Conservation (phyloP, 2,329 filamentous ascomycete genomes). For the Alternaria angustiovoidea region DNA sequence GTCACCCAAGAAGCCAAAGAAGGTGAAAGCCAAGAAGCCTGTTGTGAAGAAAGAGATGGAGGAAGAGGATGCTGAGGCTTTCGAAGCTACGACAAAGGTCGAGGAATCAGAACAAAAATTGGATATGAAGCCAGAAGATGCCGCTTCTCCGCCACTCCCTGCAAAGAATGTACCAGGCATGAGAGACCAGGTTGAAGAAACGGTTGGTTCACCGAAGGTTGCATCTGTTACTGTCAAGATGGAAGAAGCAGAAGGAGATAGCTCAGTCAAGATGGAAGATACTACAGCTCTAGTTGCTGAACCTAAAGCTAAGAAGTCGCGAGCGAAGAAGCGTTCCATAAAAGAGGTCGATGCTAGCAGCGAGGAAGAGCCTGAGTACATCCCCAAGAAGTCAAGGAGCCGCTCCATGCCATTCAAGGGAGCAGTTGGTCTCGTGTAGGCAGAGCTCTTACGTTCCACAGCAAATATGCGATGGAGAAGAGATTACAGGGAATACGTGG, state of each 20-base stretch:
- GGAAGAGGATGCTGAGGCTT: not conserved
- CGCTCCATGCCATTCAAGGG: slow-evolving; percentile 7
- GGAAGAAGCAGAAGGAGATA: not conserved
- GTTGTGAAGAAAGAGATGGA: slow-evolving; percentile 18
- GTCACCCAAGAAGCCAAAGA: slow-evolving; percentile 39
- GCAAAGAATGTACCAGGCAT: not conserved
- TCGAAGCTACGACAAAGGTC: not conserved
- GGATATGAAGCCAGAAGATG: not conserved
- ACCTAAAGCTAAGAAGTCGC: slow-evolving; percentile 1
- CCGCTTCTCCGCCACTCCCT: not conserved
- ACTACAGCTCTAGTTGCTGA: not conserved
- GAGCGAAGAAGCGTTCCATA: slow-evolving; percentile 20
- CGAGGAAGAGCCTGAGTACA: slow-evolving; percentile 16
- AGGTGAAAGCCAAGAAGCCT: slow-evolving; percentile 22
- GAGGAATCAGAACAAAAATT: not conserved
- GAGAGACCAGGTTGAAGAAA: not conserved
- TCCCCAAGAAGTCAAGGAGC: slow-evolving; percentile 26
- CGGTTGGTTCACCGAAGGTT: not conserved
- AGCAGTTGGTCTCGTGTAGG: not conserved
- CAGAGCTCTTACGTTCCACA: not conserved
- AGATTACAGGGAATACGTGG: not conserved
- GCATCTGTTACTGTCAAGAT: not conserved
- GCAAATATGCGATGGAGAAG: not conserved
- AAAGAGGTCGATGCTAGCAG: slow-evolving; percentile 8
- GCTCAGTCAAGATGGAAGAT: not conserved